Percentiles rank a stretch among this genome's conserved stretches.
These are phyloP conservation scores for Diatrype stigma DNA, from an alignment of 2,329 filamentous ascomycete species.

Conservation along the genomic window DNA sequence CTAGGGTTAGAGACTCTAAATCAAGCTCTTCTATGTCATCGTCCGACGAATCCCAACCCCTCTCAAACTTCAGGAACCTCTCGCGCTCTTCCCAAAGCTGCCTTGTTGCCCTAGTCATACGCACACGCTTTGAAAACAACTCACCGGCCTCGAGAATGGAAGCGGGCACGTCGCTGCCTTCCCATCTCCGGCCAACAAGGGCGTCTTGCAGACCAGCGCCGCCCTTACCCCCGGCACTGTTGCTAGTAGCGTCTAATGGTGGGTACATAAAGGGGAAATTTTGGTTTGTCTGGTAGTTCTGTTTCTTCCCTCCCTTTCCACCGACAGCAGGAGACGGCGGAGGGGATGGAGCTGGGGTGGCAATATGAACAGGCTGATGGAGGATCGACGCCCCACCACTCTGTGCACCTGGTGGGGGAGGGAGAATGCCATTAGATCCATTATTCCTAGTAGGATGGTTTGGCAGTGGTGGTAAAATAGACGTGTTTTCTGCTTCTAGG, in stretches of 20 bases:
- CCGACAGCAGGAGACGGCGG: conserved; percentile 84
- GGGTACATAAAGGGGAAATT: conserved; percentile 98
- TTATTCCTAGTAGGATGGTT: conserved; percentile 65
- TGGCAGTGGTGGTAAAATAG: conserved; percentile 79
- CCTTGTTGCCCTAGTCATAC: conserved; percentile 85
- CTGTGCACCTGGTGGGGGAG: conserved; percentile 49
- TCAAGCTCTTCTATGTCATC: conserved; percentile 39
- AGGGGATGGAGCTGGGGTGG: conserved; percentile 93
- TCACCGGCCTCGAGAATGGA: conserved; percentile 94
- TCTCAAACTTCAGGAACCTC: conserved; percentile 83
- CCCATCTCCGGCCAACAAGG: conserved; percentile 80
- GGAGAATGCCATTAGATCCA: conserved; percentile 58
- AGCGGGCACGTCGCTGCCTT: conserved; percentile 88
- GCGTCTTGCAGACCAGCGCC: conserved; percentile 73
- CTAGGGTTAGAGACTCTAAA: conserved; percentile 25
- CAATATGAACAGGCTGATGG: conserved; percentile 94
- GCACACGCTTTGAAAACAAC: conserved; percentile 82
- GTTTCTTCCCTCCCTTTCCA: conserved; percentile 93
- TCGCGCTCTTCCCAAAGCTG: conserved; percentile 96
- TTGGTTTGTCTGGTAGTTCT: conserved; percentile 99
- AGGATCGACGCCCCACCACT: conserved; percentile 73
- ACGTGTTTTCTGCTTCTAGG: conserved; percentile 85
- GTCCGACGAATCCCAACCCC: conserved; percentile 70
- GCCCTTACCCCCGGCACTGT: conserved; percentile 86
- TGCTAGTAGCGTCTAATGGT: conserved; percentile 82